phyloP scores from a whole-genome alignment of 2,329 filamentous ascomycete species.

The Cercospora sojina region DNA sequence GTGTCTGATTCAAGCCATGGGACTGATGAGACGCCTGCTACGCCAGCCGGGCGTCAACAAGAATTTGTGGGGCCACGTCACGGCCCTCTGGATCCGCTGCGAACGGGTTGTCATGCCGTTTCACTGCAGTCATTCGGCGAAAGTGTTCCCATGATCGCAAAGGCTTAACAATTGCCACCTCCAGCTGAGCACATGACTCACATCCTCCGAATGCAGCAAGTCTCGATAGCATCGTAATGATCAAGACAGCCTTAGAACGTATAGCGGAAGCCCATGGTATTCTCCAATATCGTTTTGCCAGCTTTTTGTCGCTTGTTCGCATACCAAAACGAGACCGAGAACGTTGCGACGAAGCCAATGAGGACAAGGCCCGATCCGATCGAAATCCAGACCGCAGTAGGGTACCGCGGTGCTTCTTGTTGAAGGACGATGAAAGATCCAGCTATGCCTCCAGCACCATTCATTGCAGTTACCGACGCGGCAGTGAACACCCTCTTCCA shows the following conservation, averaged over 20 bases:
- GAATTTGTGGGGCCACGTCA: neutral
- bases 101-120: neutral
- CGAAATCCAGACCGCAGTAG: conserved; percentile 66
- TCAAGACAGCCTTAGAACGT: conserved; percentile 40
- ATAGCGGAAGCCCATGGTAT: conserved; percentile 47
- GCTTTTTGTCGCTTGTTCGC: conserved; percentile 33
- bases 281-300: conserved; percentile 31
- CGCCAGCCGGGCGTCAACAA: neutral
- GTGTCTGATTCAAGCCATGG: neutral
- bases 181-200: neutral
- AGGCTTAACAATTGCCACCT: neutral
- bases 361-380: conserved; percentile 50
- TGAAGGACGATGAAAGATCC: conserved; percentile 65
- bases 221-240: neutral
- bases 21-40: neutral
- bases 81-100: neutral
- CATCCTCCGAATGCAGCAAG: neutral
- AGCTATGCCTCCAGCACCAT: conserved; percentile 64
- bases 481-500: conserved; percentile 65
- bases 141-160: neutral
- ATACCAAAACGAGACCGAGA: conserved; percentile 33
- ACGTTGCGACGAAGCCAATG: conserved; percentile 30
- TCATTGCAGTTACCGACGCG: conserved; percentile 58
- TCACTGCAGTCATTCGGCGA: neutral
- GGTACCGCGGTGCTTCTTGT: conserved; percentile 61